Evolutionary conservation across 2,329 filamentous ascomycete genomes (phyloP).

Genomic region (Phialophora chinensis): DNA sequence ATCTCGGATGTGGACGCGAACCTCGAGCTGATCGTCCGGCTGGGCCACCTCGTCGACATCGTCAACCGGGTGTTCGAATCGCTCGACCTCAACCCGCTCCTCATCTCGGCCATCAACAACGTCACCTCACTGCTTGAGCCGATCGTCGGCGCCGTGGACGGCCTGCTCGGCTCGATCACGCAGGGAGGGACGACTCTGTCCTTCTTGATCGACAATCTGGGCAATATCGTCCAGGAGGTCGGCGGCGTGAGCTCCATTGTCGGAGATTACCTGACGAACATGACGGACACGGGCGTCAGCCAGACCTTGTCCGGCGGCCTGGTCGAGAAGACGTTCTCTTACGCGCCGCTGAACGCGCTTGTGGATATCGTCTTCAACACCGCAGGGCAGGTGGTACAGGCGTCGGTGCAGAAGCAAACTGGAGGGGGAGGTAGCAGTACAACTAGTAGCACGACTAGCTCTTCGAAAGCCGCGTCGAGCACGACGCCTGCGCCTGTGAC

Average conservation of each 20-base stretch:
- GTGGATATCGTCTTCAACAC: conserved; percentile 63
- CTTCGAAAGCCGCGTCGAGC: conserved; percentile 15
- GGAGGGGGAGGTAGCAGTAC: not conserved
- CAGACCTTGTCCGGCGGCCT: conserved; percentile 32
- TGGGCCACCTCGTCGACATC: conserved; percentile 66
- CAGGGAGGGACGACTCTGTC: conserved; percentile 61
- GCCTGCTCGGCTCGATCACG: conserved; percentile 64
- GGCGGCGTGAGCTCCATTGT: conserved; percentile 61
- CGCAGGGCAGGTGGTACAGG: conserved; percentile 62
- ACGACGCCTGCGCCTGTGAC: conserved; percentile 16
- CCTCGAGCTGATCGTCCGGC: conserved; percentile 64
- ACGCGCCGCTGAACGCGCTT: conserved; percentile 57
- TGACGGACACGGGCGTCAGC: conserved; percentile 56
- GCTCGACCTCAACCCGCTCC: conserved; percentile 66
- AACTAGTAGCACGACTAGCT: conserved; percentile 11
- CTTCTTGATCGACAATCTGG: conserved; percentile 66
- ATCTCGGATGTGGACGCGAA: conserved; percentile 66
- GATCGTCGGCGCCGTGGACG: conserved; percentile 64
- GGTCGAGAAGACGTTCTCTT: conserved; percentile 60
- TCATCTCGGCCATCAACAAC: conserved; percentile 62
- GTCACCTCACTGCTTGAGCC: conserved; percentile 59
- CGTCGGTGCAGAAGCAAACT: conserved; percentile 39
- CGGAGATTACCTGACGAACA: conserved; percentile 64
- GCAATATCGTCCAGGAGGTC: conserved; percentile 68
- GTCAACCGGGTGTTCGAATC: conserved; percentile 66